These are phyloP conservation scores for Alternaria metachromatica DNA, from an alignment of 2,329 filamentous ascomycete species.

Conservation along the genomic window DNA sequence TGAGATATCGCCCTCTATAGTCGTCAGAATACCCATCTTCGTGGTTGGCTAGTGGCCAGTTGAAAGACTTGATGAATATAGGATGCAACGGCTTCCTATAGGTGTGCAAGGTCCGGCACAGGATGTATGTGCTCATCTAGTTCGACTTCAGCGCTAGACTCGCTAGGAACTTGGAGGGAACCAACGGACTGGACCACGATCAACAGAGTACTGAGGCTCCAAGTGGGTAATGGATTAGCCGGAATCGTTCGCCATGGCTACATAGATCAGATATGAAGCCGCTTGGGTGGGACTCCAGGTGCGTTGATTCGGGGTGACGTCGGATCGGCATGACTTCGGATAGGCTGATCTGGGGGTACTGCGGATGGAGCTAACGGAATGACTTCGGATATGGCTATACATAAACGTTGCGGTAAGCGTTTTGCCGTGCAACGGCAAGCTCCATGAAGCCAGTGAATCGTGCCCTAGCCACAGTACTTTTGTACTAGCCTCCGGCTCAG, in stretches of 20 bases:
- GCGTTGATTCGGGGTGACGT: background rate
- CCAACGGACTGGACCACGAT: background rate
- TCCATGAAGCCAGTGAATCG: background rate
- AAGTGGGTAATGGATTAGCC: background rate
- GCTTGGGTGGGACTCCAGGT: background rate
- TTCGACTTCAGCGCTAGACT: background rate
- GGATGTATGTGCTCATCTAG: background rate
- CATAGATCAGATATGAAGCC: background rate
- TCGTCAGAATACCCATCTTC: constrained; percentile 1
- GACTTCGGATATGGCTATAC: background rate
- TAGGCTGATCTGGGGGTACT: background rate
- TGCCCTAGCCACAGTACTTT: background rate
- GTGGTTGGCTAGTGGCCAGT: background rate
- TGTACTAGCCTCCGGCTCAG: background rate
- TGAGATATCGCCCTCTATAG: background rate
- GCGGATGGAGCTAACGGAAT: background rate
- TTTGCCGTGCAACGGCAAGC: background rate
- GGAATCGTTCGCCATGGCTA: background rate
- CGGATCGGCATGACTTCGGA: background rate
- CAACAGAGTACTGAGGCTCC: background rate
- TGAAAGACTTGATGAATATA: background rate
- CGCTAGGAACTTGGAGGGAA: background rate
- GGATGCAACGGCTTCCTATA: background rate
- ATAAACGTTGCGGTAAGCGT: background rate
- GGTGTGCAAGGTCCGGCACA: background rate